Conservation (phyloP, 148 eudicot species). For the Vaccinium corymbosum region DNA sequence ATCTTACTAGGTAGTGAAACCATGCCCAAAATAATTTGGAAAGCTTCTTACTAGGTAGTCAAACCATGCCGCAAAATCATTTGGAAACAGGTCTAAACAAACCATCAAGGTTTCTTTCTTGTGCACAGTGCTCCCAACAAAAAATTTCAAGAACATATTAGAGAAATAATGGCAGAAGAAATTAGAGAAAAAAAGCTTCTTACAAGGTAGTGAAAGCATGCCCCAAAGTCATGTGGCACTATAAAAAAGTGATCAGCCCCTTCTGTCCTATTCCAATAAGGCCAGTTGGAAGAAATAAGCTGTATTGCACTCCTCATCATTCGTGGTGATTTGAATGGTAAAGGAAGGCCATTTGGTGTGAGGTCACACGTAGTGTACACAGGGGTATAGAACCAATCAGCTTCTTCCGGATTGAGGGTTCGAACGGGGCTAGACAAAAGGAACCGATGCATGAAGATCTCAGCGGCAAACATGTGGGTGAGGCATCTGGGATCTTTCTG, state of each 20-base stretch:
- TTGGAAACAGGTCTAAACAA: neutral
- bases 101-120: neutral
- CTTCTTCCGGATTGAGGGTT: slow-evolving; percentile 98
- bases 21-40: neutral
- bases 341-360: slow-evolving; percentile 91
- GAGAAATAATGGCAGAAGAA: neutral
- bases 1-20: neutral
- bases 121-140: neutral
- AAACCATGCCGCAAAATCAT: neutral
- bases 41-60: neutral
- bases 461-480: slow-evolving; percentile 99
- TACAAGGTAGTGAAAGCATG: slow-evolving; percentile 96
- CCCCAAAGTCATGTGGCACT: slow-evolving; percentile 91
- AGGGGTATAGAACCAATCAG: slow-evolving; percentile 99
- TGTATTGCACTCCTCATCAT: slow-evolving; percentile 99
- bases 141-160: neutral
- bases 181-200: slow-evolving; percentile 10
- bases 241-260: slow-evolving; percentile 99
- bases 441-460: slow-evolving; percentile 95
- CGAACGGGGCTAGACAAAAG: slow-evolving; percentile 84
- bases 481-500: slow-evolving; percentile 96
- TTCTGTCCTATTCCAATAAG: slow-evolving; percentile 97
- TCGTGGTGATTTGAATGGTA: slow-evolving; percentile 95
- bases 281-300: slow-evolving; percentile 96
- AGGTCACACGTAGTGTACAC: slow-evolving; percentile 92